These are phyloP conservation scores for Blastocladiella emersonii DNA, from an alignment of 371 early-diverging fungal species.

Conservation along the genomic window DNA sequence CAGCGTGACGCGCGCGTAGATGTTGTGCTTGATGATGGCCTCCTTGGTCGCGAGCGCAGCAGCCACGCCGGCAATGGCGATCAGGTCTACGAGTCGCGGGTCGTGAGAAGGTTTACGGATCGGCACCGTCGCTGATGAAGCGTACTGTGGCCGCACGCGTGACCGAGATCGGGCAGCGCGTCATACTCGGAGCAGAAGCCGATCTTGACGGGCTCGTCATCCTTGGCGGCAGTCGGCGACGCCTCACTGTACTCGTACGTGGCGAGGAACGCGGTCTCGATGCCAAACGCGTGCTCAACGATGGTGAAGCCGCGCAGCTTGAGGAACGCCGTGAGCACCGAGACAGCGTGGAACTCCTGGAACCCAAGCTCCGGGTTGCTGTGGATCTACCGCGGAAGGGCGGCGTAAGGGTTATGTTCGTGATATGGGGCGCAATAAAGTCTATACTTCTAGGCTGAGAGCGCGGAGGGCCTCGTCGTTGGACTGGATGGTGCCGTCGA, in stretches of 20 bases:
- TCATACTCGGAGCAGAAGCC: constrained; percentile 52
- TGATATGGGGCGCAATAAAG: not conserved
- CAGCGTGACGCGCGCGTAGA: not conserved
- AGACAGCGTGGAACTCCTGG: constrained; percentile 35
- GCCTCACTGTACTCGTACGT: constrained; percentile 19
- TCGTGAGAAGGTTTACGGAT: not conserved
- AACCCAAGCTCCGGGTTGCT: constrained; percentile 45
- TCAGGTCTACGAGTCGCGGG: not conserved
- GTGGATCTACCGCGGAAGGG: constrained; percentile 36
- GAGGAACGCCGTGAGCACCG: constrained; percentile 37
- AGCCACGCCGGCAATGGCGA: constrained; percentile 2
- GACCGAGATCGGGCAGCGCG: constrained; percentile 40
- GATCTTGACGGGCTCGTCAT: constrained; percentile 18
- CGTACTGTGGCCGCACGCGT: constrained; percentile 33
- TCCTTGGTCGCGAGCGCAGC: not conserved
- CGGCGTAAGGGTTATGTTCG: not conserved
- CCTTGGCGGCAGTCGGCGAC: constrained; percentile 11
- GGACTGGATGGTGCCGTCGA: no score
- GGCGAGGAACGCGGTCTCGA: constrained; percentile 49
- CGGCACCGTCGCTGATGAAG: not conserved
- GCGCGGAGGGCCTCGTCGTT: constrained; percentile 32
- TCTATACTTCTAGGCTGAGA: constrained; percentile 34
- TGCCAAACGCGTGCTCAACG: constrained; percentile 31
- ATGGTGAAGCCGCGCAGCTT: constrained; percentile 37
- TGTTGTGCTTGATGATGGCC: not conserved